Percentiles rank a stretch among this genome's conserved stretches.
phyloP scores from a whole-genome alignment of 2,329 filamentous ascomycete species.

The Dichotomopilus funicola region DNA sequence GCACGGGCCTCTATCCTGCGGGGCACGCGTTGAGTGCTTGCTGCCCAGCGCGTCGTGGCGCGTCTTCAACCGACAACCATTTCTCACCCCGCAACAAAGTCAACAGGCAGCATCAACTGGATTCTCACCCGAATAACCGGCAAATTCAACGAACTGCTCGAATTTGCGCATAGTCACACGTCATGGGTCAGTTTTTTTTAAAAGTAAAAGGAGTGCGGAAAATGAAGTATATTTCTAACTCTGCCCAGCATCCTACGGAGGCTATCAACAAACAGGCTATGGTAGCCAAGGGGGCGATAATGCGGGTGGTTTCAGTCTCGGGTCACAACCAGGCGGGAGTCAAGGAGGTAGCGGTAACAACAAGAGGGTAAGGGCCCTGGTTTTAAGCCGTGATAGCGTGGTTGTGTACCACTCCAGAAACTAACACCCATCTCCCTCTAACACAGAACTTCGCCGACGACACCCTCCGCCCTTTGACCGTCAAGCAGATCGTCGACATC shows the following conservation, averaged over 20 bases:
- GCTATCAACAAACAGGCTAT: conserved; percentile 43
- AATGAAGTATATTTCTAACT: background rate
- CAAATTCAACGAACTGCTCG: background rate
- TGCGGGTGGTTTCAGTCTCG: conserved; percentile 56
- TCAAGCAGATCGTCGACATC: conserved; percentile 88
- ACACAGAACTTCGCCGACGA: conserved; percentile 64
- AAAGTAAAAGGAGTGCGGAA: background rate
- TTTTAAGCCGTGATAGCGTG: conserved; percentile 10
- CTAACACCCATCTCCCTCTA: background rate
- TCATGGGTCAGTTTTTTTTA: conserved; percentile 13
- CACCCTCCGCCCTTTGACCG: conserved; percentile 84
- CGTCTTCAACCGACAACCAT: conserved; percentile 14
- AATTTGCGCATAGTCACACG: background rate
- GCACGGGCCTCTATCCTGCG: conserved; percentile 3
- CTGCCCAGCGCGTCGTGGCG: conserved; percentile 17
- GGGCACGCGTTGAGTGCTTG: conserved; percentile 24
- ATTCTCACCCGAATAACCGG: background rate
- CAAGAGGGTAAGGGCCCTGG: conserved; percentile 33
- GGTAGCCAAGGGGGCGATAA: conserved; percentile 52
- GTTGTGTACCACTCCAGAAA: background rate
- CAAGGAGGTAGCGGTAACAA: conserved; percentile 34
- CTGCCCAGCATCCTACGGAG: conserved; percentile 42
- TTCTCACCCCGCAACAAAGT: conserved; percentile 13
- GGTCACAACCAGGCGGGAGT: conserved; percentile 51
- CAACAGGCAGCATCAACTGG: background rate